Percentiles rank a stretch among this genome's conserved stretches.
phyloP scores from a whole-genome alignment of 208 protist species.

The Lotmaria passim region DNA sequence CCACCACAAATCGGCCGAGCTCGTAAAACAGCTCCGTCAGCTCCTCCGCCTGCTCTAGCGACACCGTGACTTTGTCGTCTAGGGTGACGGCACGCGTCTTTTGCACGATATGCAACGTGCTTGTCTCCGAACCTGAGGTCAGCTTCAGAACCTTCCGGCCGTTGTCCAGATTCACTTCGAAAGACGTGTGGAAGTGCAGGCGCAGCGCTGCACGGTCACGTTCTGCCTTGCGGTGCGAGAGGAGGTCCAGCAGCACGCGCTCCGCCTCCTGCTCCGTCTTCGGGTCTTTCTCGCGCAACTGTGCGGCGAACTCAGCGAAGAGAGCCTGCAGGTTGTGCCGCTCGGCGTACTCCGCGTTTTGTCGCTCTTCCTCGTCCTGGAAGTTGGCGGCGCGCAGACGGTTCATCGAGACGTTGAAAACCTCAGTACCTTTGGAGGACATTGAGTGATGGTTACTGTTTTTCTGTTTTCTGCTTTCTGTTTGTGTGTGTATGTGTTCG shows the following conservation, averaged over 20 bases:
- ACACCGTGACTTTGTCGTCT: conserved; percentile 61
- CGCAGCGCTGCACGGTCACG: conserved; percentile 78
- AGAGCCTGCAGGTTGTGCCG: conserved; percentile 79
- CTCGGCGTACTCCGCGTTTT: conserved; percentile 78
- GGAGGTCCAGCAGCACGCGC: conserved; percentile 72
- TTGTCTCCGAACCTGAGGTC: conserved; percentile 50
- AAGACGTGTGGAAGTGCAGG: conserved; percentile 68
- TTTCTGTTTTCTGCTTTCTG: not conserved
- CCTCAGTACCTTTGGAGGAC: conserved; percentile 55
- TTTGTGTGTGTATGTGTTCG: not conserved
- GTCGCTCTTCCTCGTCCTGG: conserved; percentile 71
- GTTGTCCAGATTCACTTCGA: conserved; percentile 85
- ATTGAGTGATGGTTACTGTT: too few relatives aligned
- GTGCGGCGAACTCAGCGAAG: conserved; percentile 76
- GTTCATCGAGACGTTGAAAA: conserved; percentile 67
- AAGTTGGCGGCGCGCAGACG: conserved; percentile 64
- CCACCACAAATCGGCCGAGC: conserved; percentile 77
- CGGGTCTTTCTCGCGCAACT: conserved; percentile 77
- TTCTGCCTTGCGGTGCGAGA: conserved; percentile 79
- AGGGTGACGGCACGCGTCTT: conserved; percentile 67
- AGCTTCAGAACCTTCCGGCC: conserved; percentile 74
- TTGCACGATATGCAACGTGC: conserved; percentile 70
- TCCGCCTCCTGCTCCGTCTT: conserved; percentile 81
- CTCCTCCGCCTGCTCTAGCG: conserved; percentile 74
- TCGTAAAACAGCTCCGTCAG: conserved; percentile 85